Evolutionary conservation across 176 grass and related monocot genomes (phyloP).

Genomic region (Guadua angustifolia): DNA sequence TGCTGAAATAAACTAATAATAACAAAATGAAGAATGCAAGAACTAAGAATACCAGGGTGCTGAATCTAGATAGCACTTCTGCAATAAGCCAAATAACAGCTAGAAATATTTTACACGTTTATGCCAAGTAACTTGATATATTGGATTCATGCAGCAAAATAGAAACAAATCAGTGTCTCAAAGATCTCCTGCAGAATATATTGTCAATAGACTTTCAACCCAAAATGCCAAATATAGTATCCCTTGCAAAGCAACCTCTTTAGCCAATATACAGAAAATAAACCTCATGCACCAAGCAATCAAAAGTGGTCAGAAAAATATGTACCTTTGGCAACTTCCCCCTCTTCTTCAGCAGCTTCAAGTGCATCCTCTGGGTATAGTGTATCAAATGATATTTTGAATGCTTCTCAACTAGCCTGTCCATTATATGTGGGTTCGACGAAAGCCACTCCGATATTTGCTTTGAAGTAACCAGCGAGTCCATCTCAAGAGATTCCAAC

Average conservation of each 20-base stretch:
- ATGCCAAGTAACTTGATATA: conserved; percentile 2
- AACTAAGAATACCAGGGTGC: background rate
- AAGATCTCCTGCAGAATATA: background rate
- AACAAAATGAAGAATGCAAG: background rate
- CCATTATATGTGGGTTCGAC: conserved; percentile 65
- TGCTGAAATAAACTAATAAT: background rate
- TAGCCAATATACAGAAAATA: conserved; percentile 12
- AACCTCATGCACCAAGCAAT: background rate
- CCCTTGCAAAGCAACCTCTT: conserved; percentile 15
- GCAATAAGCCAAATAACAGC: background rate
- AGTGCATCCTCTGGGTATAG: conserved; percentile 94
- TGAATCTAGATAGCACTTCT: background rate
- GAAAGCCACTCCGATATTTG: conserved; percentile 86
- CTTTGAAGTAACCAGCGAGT: conserved; percentile 66
- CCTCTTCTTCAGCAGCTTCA: conserved; percentile 93
- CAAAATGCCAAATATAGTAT: background rate
- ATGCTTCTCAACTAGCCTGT: conserved; percentile 82
- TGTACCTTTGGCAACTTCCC: conserved; percentile 89
- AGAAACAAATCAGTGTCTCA: background rate
- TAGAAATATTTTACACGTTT: background rate
- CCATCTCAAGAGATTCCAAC: conserved; percentile 80
- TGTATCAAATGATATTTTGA: conserved; percentile 96
- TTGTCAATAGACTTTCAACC: background rate
- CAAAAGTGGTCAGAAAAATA: conserved; percentile 29
- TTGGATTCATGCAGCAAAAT: conserved; percentile 5